Base-by-base conservation (phyloP, 1,139 yeast genomes). In the Debaryomyces sp. region DNA sequence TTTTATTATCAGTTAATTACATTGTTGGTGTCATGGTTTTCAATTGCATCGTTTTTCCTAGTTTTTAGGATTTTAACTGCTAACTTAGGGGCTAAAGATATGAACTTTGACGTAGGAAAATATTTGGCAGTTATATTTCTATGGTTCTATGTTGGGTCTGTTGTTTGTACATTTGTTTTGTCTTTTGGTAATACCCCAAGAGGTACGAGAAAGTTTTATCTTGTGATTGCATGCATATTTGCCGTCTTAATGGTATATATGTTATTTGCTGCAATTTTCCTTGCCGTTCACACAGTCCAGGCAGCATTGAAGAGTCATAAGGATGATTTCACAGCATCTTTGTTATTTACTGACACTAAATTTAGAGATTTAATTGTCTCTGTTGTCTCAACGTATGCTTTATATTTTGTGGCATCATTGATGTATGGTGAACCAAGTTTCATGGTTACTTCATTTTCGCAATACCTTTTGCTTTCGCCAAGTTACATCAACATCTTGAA, bases 361-460 rank as follows among this genome's bases (percentile, higher is more conserved):
- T 85, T 94, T 68, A 75, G 98, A 55, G 97, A 94, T 63, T 77
- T 94, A 67, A 80, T 92, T 33, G 84, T 94, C n/a, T 90, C 97
- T 8, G 78, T 91, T 60, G 79, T 82, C 13, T 87, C 96, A 2
- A 94, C 99, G 0, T 92, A 91, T 66, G 81, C 85, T 3, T 77
- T 94, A 36, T 94, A 94, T 65, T 76, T 90, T 50, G 62, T 89
- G 26, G 89, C 94, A 6, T 89, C 97, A 7, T 63, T 87, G 52
- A 57, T 88, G 58, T 87, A 84, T 61, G 80, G 89, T 40, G 91
- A 88, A 57, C 94, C 95, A 9, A 83, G 87, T 73, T 90, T 88
- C 63, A 83, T 88, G 87, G 64, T 85, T 51, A 87, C 94, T 1
- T 81, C 89, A 45, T 85, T 87, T 62, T 57, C 77, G 18, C 96